Evolutionary conservation across 192 early-diverging fungal species (phyloP), one percentile per base, ranked within the genome.

Genomic region (Linnemannia hyalina): DNA sequence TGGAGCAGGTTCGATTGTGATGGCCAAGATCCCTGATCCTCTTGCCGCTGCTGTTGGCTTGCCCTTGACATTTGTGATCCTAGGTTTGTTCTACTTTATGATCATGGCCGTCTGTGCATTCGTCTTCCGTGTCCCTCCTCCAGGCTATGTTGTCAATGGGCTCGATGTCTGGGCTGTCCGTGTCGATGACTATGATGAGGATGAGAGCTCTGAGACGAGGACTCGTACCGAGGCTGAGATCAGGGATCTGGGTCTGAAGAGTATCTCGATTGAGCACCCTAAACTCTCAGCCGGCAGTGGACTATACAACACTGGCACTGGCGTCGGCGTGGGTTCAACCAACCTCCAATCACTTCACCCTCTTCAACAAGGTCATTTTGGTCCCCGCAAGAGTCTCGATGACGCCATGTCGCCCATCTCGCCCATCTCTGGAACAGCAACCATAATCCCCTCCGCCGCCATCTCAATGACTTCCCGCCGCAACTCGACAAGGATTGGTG

Each of bases 1-100:
- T 86, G 95, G 94, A 60, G 94, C 91, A 40, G 95, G 95, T 2
- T 92, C 93, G 26, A 93, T 95, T 73, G 93, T 94, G 20, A 93
- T 93, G 73, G 92, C 94, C 65, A 91, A 90, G 81, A 91, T 93
- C 68, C 94, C 93, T 68, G 90, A 91, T 47, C 87, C 86, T 70
- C 91, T 96, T 22, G 82, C 95, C 63, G 89, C 90, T 23, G 54
- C 82, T 60, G 88, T 91, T 0, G 93, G 90, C 26, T 85, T 95
- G 20, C 91, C 93, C 22, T 36, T 89, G 44, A 88, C 93, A 11
- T 96, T 96, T 85, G 81, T 95, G 42, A 91, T 95, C 57, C 89
- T 95, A 26, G 94, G 94, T n/a, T 87, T 52, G 41, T 77, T 88
- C 16, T 95, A 93, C 85, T 93, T 95, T 89, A 76, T 83, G 20